Evolutionary conservation across 2,329 filamentous ascomycete species (phyloP), one percentile per base, ranked within the genome.

Genomic region (Colletotrichum lupini): DNA sequence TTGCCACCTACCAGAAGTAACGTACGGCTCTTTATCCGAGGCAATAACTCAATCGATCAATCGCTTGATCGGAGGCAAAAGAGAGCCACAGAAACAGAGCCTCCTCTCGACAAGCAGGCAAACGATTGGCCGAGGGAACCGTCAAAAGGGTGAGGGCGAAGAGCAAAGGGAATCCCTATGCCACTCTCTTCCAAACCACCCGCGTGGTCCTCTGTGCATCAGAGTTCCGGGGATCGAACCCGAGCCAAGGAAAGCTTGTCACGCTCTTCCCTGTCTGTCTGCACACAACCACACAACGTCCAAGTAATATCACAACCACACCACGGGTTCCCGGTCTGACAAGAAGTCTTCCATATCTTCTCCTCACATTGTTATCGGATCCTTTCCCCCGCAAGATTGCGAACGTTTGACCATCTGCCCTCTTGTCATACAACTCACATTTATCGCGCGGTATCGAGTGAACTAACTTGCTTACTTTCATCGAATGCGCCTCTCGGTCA

Each of bases 271-370:
- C 35, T 66, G 56, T 57, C 67, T 35, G 49, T 57, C 30, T 55
- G 66, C 66, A 12, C 49, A 68, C 58, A 42, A 64, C 53, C 66
- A 12, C 49, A 68, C 65, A 42, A 64, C 53, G 66, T 73, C 70
- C 42, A 60, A 59, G 67, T 69, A 59, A 37, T 46, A 56, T 72
- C 26, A 14, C n/a, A n/a, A n/a, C 30, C 16, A 46, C 42, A 26
- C 56, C 16, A 22, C 30, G 14, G 24, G 35, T 49, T 67, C 65
- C 32, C 46, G 30, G 53, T 64, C 42, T 35, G 35, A 60, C 57
- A 58, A 53, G 37, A 60, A 46, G 32, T 52, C 3, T 49, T 24
- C 22, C 22, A 46, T 8, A 19, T 37, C n/a, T 8, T 22, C 56
- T 30, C 35, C 16, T 49, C 26, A 7, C 26, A 6, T 32, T 57